Evolutionary conservation across 2,329 filamentous ascomycete species (phyloP), one percentile per base, ranked within the genome.

Genomic region (Verticillium tricorpus): DNA sequence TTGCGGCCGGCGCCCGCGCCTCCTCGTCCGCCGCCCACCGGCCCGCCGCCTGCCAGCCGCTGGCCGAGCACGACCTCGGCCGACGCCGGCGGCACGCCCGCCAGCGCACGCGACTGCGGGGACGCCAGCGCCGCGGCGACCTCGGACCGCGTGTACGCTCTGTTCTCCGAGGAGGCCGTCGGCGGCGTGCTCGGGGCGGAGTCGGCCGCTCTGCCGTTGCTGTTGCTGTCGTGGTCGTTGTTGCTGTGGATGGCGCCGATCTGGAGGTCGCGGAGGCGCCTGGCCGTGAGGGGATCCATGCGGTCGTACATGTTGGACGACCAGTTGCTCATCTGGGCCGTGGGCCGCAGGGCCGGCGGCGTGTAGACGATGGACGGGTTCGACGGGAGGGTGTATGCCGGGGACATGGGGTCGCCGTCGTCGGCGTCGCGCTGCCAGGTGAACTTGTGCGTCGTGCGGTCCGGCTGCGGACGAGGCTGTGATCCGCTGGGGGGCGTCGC

Each of bases 381-480:
- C 15, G 59, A 60, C 9, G 62, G 57, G 15, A 67, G 56, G 19
- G 60, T 63, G 58, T 67, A 67, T 40, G 59, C 58, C 2, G 65
- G 65, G 3, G 64, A 62, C 31, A 67, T 52, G 50, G 40, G 61
- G 25, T 58, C 63, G 34, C 63, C 63, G 31, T 64, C 63, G 25
- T 62, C 58, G 3, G 63, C 34, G 60, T 73, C 71, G 37, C 63
- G 67, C 58, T 73, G 71, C 19, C 60, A 37, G 31, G 63, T 60
- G 34, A 62, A 61, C 4, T 60, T 58, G n/a, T 62, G 17, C 1
- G 56, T 45, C 37, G 60, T 57, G 35, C 63, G 61, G 32, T 68
- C 62, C 25, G 60, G 60, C 40, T 52, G 45, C 45, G 19, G n/a
- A 11, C 34, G 7, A 22, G 19, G 19, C 45, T 45, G 39, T n/a